Evolutionary conservation across 2,329 filamentous ascomycete genomes (phyloP).

Genomic region (Paradendryphiella salina): DNA sequence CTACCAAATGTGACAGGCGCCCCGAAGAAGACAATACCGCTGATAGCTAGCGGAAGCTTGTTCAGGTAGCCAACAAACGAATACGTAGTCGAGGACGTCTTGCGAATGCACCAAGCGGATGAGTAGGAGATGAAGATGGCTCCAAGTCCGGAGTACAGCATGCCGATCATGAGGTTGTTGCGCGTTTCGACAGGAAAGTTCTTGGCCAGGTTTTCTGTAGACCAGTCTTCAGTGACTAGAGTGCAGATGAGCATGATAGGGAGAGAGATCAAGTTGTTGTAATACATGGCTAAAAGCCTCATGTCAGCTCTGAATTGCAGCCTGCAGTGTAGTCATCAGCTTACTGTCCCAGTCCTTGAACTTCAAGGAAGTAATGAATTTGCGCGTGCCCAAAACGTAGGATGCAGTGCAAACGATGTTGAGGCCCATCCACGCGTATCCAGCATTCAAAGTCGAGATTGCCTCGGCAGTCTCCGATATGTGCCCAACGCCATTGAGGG

Average conservation of each 20-base stretch:
- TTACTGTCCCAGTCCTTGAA: constrained; percentile 99
- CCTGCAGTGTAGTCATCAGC: constrained; percentile 42
- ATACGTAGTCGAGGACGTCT: constrained; percentile 96
- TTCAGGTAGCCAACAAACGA: constrained; percentile 99
- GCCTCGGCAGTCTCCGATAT: constrained; percentile 63
- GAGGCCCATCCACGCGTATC: constrained; percentile 48
- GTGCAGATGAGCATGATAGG: constrained; percentile 84
- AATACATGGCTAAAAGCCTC: constrained; percentile 81
- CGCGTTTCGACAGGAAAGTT: constrained; percentile 85
- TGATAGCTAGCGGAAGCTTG: constrained; percentile 93
- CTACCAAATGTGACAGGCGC: constrained; percentile 90
- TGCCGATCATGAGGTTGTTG: constrained; percentile 78
- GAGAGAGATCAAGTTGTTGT: constrained; percentile 97
- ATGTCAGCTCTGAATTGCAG: neutral
- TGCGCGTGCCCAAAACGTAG: constrained; percentile 90
- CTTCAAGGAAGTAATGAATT: constrained; percentile 98
- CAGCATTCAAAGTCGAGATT: constrained; percentile 65
- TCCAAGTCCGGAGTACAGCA: constrained; percentile 90
- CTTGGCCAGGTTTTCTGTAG: constrained; percentile 72
- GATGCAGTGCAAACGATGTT: constrained; percentile 94
- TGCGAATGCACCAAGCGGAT: constrained; percentile 96
- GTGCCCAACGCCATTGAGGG: constrained; percentile 64
- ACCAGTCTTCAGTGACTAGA: constrained; percentile 89
- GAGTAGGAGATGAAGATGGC: constrained; percentile 98
- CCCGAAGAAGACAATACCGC: constrained; percentile 91